Evolutionary conservation across 805 yeast species (phyloP).

Genomic region (Schizosaccharomyces lindneri): DNA sequence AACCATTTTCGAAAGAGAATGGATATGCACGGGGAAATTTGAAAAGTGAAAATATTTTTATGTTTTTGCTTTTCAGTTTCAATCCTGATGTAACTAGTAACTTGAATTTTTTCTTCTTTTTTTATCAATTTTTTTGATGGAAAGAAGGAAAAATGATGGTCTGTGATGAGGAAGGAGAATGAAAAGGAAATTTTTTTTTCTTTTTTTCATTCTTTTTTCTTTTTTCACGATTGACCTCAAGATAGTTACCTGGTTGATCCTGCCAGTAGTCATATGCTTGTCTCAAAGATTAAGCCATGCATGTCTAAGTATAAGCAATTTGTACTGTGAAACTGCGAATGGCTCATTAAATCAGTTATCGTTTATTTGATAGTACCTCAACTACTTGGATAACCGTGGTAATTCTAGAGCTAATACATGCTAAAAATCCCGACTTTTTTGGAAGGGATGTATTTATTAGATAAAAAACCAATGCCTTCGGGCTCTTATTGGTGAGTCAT

Average conservation of each 20-base stretch:
- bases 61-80: too few species aligned
- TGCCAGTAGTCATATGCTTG: constrained; percentile 29
- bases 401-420: constrained; percentile 27
- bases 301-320: constrained; percentile 25
- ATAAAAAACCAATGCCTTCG: constrained; percentile 23
- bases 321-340: constrained; percentile 26
- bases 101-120: too few species aligned
- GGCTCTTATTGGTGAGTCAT: constrained; percentile 20
- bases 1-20: too few species aligned
- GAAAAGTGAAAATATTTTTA: too few species aligned
- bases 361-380: constrained; percentile 24
- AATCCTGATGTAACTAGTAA: too few species aligned
- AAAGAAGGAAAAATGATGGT: too few species aligned
- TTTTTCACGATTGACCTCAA: background rate
- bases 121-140: too few species aligned
- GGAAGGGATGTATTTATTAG: constrained; percentile 22
- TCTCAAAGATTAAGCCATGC: constrained; percentile 28
- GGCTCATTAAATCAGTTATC: constrained; percentile 27
- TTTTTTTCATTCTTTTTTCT: too few species aligned
- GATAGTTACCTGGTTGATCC: constrained; percentile 25
- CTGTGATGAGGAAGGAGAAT: too few species aligned
- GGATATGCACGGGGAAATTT: too few species aligned
- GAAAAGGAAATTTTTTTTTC: too few species aligned
- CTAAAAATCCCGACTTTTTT: constrained; percentile 18
- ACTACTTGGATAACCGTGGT: constrained; percentile 26